A percentile compares a stretch with the other conserved stretches of the same genome.
phyloP scores from a whole-genome alignment of 257 asterid genomes.

The Penstemon barbatus region DNA sequence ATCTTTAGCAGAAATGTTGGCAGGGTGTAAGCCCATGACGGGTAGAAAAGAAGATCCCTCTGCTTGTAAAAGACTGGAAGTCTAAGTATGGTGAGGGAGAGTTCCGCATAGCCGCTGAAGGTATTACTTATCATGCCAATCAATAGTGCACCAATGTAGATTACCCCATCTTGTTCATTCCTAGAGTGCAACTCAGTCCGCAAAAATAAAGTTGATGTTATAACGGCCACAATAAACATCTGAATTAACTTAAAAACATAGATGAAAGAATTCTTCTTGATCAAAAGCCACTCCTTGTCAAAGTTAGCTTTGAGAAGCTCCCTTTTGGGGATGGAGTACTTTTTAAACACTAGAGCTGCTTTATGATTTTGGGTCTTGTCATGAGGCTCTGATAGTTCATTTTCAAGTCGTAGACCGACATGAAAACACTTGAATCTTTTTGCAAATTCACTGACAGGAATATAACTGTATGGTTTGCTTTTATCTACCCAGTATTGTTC shows the following conservation, averaged over 20 bases:
- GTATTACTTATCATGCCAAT: slow-evolving; percentile 49
- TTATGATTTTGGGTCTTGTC: slow-evolving; percentile 44
- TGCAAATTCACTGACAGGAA: slow-evolving; percentile 48
- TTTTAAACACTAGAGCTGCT: slow-evolving; percentile 55
- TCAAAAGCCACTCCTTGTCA: slow-evolving; percentile 71
- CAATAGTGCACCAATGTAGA: slow-evolving; percentile 53
- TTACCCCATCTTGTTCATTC: slow-evolving; percentile 50
- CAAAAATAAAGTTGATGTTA: slow-evolving; percentile 52
- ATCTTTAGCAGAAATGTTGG: slow-evolving; percentile 51
- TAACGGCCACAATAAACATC: slow-evolving; percentile 53
- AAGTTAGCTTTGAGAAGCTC: slow-evolving; percentile 66
- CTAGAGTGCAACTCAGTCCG: slow-evolving; percentile 49
- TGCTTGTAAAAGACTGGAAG: slow-evolving; percentile 70
- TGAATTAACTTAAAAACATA: slow-evolving; percentile 67
- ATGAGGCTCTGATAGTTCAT: slow-evolving; percentile 55
- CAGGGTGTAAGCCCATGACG: slow-evolving; percentile 62
- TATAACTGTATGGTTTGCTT: slow-evolving; percentile 41
- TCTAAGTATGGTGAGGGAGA: slow-evolving; percentile 53
- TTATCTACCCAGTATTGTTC: slow-evolving; percentile 69
- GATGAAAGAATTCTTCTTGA: slow-evolving; percentile 62
- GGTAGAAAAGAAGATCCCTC: slow-evolving; percentile 62
- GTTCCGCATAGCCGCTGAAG: slow-evolving; percentile 62
- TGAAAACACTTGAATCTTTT: slow-evolving; percentile 53
- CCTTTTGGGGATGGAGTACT: slow-evolving; percentile 40
- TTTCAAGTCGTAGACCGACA: slow-evolving; percentile 47